A percentile compares a stretch with the other conserved stretches of the same genome.
Conservation (phyloP, 139 green algal species). For the Chlorella sp. region DNA sequence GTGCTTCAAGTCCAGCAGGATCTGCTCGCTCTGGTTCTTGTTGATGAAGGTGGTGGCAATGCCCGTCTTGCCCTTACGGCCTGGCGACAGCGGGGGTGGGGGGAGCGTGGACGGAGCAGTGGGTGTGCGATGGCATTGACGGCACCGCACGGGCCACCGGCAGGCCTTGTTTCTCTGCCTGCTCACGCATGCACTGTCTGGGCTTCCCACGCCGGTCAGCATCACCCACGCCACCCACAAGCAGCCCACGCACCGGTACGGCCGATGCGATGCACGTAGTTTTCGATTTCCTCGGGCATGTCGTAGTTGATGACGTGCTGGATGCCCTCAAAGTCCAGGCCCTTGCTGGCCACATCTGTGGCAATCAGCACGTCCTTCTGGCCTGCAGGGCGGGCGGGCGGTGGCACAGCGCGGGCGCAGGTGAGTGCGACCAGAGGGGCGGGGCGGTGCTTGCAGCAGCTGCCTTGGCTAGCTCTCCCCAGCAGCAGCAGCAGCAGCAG, state of each 20-base stretch:
- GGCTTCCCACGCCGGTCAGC: too few relatives aligned
- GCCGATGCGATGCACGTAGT: conserved; percentile 97
- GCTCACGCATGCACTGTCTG: too few relatives aligned
- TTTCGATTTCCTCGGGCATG: conserved; percentile 99
- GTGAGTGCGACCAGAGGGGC: too few relatives aligned
- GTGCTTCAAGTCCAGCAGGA: conserved; percentile 98
- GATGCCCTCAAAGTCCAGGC: conserved; percentile 91
- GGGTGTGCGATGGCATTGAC: too few relatives aligned
- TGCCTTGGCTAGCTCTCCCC: too few relatives aligned
- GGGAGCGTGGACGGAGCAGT: too few relatives aligned
- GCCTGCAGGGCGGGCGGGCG: not conserved
- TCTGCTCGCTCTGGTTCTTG: conserved; percentile 91
- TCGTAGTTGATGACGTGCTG: conserved; percentile 99
- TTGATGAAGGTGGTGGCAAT: conserved; percentile 99
- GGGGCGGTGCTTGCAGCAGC: not conserved
- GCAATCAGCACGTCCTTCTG: conserved; percentile 97
- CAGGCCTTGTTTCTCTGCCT: too few relatives aligned
- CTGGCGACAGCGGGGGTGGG: too few relatives aligned
- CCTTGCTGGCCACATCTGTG: conserved; percentile 97
- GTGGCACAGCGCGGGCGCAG: not conserved
- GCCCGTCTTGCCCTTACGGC: conserved; percentile 96
- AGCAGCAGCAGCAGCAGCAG: too few relatives aligned
- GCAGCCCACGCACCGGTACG: conserved; percentile 70
- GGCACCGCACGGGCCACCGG: too few relatives aligned
- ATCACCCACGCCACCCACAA: too few relatives aligned